phyloP scores from a whole-genome alignment of 768 basidiomycete species.

The Lentinula guzmanii region DNA sequence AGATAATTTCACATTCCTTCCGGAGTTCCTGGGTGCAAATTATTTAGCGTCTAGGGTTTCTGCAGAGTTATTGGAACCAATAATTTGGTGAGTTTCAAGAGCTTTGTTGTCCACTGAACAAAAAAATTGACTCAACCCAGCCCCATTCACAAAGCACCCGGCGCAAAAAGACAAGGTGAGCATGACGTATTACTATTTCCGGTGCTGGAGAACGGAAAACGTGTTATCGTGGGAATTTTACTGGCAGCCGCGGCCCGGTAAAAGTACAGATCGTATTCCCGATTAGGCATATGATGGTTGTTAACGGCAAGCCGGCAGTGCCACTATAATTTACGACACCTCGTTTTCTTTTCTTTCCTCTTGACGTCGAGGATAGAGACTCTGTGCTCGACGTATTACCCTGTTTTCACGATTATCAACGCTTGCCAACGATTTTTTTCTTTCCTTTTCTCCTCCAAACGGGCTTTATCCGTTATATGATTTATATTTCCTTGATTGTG shows the following conservation, averaged over 20 bases:
- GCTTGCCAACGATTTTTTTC: constrained; percentile 24
- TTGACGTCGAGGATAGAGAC: constrained; percentile 18
- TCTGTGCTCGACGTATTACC: constrained; percentile 13
- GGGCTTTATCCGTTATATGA: constrained; percentile 18
- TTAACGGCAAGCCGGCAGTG: constrained; percentile 7
- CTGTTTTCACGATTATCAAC: constrained; percentile 26
- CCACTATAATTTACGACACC: constrained; percentile 11
- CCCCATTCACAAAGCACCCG: neutral
- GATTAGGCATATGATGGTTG: constrained; percentile 3
- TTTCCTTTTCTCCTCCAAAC: constrained; percentile 16
- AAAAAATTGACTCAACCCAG: neutral
- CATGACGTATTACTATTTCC: neutral
- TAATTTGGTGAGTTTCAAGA: neutral
- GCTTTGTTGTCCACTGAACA: neutral
- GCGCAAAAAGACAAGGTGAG: neutral
- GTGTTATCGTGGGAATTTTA: neutral
- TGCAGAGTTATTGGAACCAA: neutral
- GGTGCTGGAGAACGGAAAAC: neutral
- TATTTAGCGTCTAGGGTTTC: neutral
- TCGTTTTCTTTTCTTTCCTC: constrained; percentile 15
- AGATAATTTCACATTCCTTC: neutral
- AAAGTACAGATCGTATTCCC: neutral
- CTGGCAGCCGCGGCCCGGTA: neutral
- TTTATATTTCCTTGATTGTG: constrained; percentile 15
- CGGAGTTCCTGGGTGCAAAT: neutral